A percentile compares a stretch with the other conserved stretches of the same genome.
These are phyloP conservation scores for Saccharomycopsis babjevae DNA, from an alignment of 805 yeast genomes.

Conservation along the genomic window DNA sequence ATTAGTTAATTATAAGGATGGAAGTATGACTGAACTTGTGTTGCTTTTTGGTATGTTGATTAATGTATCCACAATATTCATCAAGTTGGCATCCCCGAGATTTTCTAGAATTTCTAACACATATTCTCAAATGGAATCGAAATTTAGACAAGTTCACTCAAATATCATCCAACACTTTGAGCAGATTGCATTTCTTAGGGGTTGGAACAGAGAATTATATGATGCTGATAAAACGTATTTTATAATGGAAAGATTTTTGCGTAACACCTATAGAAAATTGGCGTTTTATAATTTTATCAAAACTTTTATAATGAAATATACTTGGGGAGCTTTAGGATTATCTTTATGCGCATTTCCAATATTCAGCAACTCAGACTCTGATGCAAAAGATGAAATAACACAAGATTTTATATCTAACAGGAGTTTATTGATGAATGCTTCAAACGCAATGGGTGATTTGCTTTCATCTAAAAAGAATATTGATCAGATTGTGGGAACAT, in stretches of 20 bases:
- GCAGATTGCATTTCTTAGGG: conserved; percentile 78
- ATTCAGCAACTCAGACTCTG: conserved; percentile 43
- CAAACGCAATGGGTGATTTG: conserved; percentile 80
- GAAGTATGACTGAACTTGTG: conserved; percentile 69
- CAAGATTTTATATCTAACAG: conserved; percentile 68
- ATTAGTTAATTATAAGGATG: conserved; percentile 39
- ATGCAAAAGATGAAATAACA: conserved; percentile 15
- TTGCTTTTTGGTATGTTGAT: conserved; percentile 70
- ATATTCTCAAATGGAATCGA: conserved; percentile 74
- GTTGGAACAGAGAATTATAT: conserved; percentile 71
- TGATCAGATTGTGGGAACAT: conserved; percentile 76
- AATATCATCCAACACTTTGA: conserved; percentile 70
- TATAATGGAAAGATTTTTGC: conserved; percentile 66
- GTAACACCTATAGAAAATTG: conserved; percentile 63
- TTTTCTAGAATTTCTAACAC: conserved; percentile 72
- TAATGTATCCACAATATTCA: conserved; percentile 63
- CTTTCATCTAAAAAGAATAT: conserved; percentile 77
- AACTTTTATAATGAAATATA: conserved; percentile 79
- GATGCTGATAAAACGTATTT: conserved; percentile 72
- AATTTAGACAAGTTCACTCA: conserved; percentile 73
- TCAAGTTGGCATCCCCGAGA: conserved; percentile 78
- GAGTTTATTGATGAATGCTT: conserved; percentile 70
- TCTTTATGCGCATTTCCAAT: conserved; percentile 83
- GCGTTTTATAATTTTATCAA: conserved; percentile 78
- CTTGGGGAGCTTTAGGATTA: conserved; percentile 94